phyloP scores from a whole-genome alignment of 495 filamentous ascomycete genomes.

The Parmelia sp. region DNA sequence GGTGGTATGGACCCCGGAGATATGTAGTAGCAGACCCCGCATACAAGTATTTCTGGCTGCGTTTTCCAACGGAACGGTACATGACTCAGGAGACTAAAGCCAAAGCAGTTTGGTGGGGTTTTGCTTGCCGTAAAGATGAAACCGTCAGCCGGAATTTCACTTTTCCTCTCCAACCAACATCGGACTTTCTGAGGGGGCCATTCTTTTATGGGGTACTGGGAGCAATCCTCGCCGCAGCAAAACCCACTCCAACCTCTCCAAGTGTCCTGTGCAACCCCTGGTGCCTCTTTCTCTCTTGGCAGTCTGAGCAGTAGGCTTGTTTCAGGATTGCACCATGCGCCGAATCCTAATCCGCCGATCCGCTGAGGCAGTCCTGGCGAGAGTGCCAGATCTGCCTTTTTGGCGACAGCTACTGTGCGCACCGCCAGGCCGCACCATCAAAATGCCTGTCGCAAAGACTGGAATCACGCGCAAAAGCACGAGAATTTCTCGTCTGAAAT shows the following conservation, averaged over 20 bases:
- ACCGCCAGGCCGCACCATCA: conserved; percentile 15
- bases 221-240: neutral
- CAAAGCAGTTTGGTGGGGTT: neutral
- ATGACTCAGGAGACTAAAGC: neutral
- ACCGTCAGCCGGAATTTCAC: conserved; percentile 1
- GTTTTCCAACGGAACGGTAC: neutral
- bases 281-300: neutral
- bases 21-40: no score
- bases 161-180: conserved; percentile 6
- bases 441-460: conserved; percentile 13
- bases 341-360: conserved; percentile 18
- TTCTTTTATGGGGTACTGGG: neutral
- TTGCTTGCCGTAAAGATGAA: conserved; percentile 1
- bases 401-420: neutral
- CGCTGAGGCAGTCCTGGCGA: conserved; percentile 8
- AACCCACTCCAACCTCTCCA: neutral
- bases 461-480: conserved; percentile 16
- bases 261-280: neutral
- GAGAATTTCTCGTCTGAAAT: conserved; percentile 4
- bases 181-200: neutral
- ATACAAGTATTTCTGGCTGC: neutral
- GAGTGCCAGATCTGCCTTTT: conserved; percentile 8
- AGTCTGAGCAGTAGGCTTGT: conserved; percentile 7
- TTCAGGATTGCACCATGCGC: conserved; percentile 15
- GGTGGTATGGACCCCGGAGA: no score